Percentiles rank a stretch among this genome's conserved stretches.
These are phyloP conservation scores for Penicillium verhagenii DNA, from an alignment of 495 filamentous ascomycete genomes.

Conservation along the genomic window DNA sequence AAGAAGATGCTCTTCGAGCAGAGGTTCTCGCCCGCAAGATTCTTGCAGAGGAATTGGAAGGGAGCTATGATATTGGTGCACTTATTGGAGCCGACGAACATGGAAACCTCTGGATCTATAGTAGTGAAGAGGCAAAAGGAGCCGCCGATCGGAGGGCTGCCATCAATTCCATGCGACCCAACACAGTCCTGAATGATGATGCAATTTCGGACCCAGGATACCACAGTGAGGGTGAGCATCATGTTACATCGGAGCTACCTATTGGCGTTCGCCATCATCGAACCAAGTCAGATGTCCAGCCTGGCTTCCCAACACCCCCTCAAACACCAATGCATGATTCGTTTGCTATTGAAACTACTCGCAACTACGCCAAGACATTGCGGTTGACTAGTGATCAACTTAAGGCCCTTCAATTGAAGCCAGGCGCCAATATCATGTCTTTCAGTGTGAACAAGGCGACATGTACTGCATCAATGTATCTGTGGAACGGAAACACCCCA, in stretches of 20 bases:
- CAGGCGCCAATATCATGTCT: constrained; percentile 85
- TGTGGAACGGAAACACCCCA: constrained; percentile 84
- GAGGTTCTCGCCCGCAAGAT: constrained; percentile 95
- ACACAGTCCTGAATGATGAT: constrained; percentile 65
- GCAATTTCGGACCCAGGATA: constrained; percentile 91
- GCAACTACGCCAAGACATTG: constrained; percentile 94
- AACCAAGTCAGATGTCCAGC: constrained; percentile 67
- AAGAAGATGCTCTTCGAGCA: constrained; percentile 86
- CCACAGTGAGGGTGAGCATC: constrained; percentile 74
- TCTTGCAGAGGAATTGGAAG: constrained; percentile 89
- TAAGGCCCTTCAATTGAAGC: constrained; percentile 78
- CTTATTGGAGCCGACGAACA: constrained; percentile 93
- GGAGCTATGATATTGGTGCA: constrained; percentile 92
- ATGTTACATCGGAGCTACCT: constrained; percentile 35
- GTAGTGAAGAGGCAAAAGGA: constrained; percentile 93
- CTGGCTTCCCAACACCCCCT: constrained; percentile 71
- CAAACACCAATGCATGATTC: constrained; percentile 64
- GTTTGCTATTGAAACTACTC: constrained; percentile 61
- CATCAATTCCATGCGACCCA: constrained; percentile 51
- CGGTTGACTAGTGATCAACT: constrained; percentile 95
- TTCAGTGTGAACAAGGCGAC: constrained; percentile 95
- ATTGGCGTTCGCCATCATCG: constrained; percentile 48
- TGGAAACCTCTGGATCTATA: constrained; percentile 98
- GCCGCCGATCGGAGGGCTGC: constrained; percentile 56
- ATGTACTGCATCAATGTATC: constrained; percentile 87